phyloP scores from a whole-genome alignment of 1,284 basidiomycete genomes.

The Naganishia cerealis region DNA sequence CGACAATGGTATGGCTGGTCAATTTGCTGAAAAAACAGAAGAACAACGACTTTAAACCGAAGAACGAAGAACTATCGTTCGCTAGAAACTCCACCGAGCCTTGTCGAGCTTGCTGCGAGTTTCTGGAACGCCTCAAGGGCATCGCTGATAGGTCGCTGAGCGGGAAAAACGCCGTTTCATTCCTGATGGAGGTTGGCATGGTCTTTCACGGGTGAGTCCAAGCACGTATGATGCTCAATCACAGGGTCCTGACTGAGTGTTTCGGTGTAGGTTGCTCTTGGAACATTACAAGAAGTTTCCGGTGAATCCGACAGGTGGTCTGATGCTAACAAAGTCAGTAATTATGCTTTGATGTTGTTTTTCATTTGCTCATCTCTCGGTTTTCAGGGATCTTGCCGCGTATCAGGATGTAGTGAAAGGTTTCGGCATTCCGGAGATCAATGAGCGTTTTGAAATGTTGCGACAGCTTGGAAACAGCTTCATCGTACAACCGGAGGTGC shows the following conservation, averaged over 20 bases:
- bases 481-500: conserved; percentile 86
- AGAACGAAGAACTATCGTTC: conserved; percentile 92
- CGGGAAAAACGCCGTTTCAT: conserved; percentile 87
- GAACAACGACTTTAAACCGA: conserved; percentile 92
- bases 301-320: conserved; percentile 90
- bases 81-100: conserved; percentile 93
- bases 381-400: conserved; percentile 80
- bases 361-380: conserved; percentile 5
- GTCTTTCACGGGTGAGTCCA: conserved; percentile 77
- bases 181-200: conserved; percentile 89
- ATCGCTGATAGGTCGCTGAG: conserved; percentile 71
- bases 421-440: conserved; percentile 77
- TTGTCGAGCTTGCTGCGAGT: conserved; percentile 82
- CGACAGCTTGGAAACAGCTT: conserved; percentile 96
- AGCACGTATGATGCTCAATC: neutral
- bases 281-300: conserved; percentile 96
- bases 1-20: conserved; percentile 61
- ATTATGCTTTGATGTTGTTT: neutral
- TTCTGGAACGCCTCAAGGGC: conserved; percentile 76
- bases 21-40: conserved; percentile 85
- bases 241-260: conserved; percentile 26
- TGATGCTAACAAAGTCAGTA: conserved; percentile 93
- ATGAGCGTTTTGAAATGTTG: conserved; percentile 97
- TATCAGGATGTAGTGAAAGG: conserved; percentile 88
- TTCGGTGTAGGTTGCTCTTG: conserved; percentile 68